Conservation (phyloP, 306 rosid genomes). For the Cajanus cajan region DNA sequence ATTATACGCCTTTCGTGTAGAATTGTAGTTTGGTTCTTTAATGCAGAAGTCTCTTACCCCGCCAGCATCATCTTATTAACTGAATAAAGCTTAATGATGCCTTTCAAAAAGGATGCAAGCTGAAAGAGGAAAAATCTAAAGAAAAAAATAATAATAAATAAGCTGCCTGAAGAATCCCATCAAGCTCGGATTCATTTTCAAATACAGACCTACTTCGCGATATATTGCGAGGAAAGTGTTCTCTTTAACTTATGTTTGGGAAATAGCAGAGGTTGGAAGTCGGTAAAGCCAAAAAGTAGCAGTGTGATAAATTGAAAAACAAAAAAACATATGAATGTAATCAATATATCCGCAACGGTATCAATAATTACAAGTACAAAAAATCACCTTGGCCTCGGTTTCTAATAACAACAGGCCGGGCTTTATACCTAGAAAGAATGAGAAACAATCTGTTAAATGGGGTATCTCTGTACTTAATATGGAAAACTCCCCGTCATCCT, state of each 20-base stretch:
- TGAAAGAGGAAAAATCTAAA: neutral
- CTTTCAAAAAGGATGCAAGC: neutral
- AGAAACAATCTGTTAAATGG: slow-evolving; percentile 23
- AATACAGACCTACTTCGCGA: neutral
- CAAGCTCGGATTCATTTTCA: neutral
- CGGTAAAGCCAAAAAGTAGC: neutral
- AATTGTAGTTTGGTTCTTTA: neutral
- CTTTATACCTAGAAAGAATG: slow-evolving; percentile 42
- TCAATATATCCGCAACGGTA: slow-evolving; percentile 18
- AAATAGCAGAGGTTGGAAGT: neutral
- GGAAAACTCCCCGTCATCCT: slow-evolving; percentile 83
- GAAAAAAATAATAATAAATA: neutral
- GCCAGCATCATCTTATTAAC: neutral
- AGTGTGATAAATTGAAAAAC: slow-evolving; percentile 1
- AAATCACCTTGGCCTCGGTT: slow-evolving; percentile 46
- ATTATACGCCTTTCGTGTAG: neutral
- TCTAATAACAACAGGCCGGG: slow-evolving; percentile 61
- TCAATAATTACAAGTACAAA: slow-evolving; percentile 41
- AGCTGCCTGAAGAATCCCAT: neutral
- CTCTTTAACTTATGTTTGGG: neutral
- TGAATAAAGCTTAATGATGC: neutral
- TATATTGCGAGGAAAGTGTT: neutral
- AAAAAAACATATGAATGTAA: slow-evolving; percentile 30
- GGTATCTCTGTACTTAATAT: slow-evolving; percentile 43
- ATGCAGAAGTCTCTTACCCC: neutral